Base-by-base conservation (phyloP, 768 basidiomycete species). In the Gymnopilus junonius region DNA sequence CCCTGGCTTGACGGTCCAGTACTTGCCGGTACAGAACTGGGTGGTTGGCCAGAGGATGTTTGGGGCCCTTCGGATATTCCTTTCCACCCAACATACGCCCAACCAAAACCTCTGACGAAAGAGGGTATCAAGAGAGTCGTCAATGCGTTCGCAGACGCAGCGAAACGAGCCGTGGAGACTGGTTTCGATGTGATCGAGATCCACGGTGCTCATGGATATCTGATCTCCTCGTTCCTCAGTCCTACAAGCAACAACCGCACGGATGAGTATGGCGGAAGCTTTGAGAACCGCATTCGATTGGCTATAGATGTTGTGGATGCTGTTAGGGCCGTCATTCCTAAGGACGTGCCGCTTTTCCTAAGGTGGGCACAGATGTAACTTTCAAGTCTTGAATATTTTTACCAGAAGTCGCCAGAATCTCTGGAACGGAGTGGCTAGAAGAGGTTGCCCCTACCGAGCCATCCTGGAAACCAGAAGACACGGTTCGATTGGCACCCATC, bases 391-490 rank as follows among this genome's bases (percentile, higher is more conserved):
- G 23, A 35, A 27, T 23, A 12, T 45, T 46, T 4, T 32, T 40
- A 50, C 25, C 2, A 14, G 15, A n/a, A 23, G 0, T 27, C 1
- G 40, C 25, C 48, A 87, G 87, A 21, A 75, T 94, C 23, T 89
- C 88, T 42, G 93, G 86, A 1, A 88, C 86, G 0, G 93, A 94
- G 61, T 91, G 91, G 88, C 76, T 91, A 8, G 87, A 88, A 65
- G 80, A 84, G 59, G 76, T 79, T 4, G 74, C 83, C 1, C 85
- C 87, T 0, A 75, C 88, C 61, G 85, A 89, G 64, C 82, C 83
- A 11, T 85, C 85, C 6, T 92, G 93, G 92, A 82, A 83, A 15
- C 65, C 83, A 1, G 85, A 90, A 70, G 92, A 94, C 70, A 91
- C 88, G 1, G 84, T 84, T 23, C 76, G 81, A 32, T 77, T 93